Base-by-base conservation (phyloP, 2,329 filamentous ascomycete species). In the Pyrenochaeta sp. region DNA sequence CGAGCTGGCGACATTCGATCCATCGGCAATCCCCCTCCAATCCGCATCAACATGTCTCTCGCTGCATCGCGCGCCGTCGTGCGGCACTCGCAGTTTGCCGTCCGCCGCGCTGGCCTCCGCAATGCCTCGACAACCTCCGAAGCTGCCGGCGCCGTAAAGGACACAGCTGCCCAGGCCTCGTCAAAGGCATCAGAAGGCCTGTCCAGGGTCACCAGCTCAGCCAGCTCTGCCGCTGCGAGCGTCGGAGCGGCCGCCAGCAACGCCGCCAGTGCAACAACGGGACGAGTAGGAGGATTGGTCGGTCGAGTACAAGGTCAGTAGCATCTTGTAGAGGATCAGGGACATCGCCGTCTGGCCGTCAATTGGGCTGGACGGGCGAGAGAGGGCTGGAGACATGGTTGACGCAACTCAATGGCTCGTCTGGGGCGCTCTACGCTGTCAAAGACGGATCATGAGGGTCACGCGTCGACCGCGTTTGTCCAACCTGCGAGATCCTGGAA, bases 281-380 rank as follows among this genome's bases (percentile, higher is more conserved):
- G 64, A 92, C 90, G 51, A 91, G 90, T 65, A 84, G 82, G 51
- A 46, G 39, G 51, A 74, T 69, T 92, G 60, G 82, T 96, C 72
- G 80, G 79, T 61, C 89, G 92, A 67, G 80, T 94, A 67, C 89
- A 96, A 82, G 87, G 94, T 97, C 83, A 77, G 91, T 76, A 50
- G 38, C 35, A 53, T 53, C 7, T 23, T 20, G 31, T 10, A 13
- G n/a, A n/a, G n/a, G n/a, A n/a, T n/a, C n/a, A n/a, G n/a, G n/a
- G n/a, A n/a, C n/a, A n/a, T n/a, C n/a, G n/a, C n/a, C n/a, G n/a
- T n/a, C n/a, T n/a, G 55, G 48, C 42, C 26, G 28, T 13, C 19
- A 24, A 34, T 35, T 22, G 35, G 35, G 10, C 21, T n/a, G 18
- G 7, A n/a, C 27, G 21, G 23, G 30, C 26, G 23, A 14, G 8